Conservation (phyloP, 371 early-diverging fungal species). For the Apophysomyces elegans region DNA sequence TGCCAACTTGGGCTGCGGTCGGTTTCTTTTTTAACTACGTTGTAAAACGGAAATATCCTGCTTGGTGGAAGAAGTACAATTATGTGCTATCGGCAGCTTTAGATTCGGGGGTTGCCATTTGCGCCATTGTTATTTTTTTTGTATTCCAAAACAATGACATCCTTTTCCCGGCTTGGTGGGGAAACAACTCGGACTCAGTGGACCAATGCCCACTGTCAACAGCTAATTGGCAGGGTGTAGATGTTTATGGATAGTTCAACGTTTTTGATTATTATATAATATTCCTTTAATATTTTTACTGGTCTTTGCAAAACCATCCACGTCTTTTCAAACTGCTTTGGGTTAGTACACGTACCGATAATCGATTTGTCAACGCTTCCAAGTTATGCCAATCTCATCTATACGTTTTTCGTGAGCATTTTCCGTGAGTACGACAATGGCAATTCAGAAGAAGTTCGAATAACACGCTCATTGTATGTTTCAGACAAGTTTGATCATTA, state of each 20-base stretch:
- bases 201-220: constrained; percentile 45
- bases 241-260: constrained; percentile 33
- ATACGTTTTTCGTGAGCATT: too few species aligned
- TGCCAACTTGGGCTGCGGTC: constrained; percentile 61
- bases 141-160: constrained; percentile 44
- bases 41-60: constrained; percentile 48
- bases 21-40: constrained; percentile 68
- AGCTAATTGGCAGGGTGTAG: constrained; percentile 40
- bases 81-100: constrained; percentile 74
- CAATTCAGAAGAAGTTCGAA: too few species aligned
- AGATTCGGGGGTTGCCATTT: constrained; percentile 69
- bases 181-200: constrained; percentile 33
- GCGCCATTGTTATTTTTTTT: constrained; percentile 54
- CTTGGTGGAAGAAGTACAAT: constrained; percentile 73
- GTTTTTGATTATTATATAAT: background rate
- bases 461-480: too few species aligned
- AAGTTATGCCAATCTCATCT: too few species aligned
- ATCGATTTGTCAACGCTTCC: too few species aligned
- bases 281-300: constrained; percentile 1
- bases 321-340: too few species aligned
- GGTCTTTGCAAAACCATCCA: too few species aligned
- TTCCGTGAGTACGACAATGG: too few species aligned
- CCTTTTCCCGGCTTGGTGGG: constrained; percentile 48
- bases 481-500: too few species aligned
- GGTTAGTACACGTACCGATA: too few species aligned